These are phyloP conservation scores for Bipolaris cookei DNA, from an alignment of 2,329 filamentous ascomycete species.

Conservation along the genomic window DNA sequence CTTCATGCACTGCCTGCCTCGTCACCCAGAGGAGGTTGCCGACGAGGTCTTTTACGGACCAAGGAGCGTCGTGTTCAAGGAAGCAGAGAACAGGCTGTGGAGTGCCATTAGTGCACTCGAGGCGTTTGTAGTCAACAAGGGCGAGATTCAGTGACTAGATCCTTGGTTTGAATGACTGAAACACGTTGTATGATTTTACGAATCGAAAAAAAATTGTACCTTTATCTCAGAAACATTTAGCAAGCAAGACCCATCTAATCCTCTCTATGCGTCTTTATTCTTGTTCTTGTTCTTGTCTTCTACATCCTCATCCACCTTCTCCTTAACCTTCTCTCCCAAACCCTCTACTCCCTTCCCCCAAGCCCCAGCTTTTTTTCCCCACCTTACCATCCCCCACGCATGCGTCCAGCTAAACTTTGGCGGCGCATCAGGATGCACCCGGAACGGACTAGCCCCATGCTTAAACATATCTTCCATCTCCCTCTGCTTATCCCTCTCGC, in stretches of 20 bases:
- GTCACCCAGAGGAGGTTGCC: constrained; percentile 89
- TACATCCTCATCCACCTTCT: constrained; percentile 26
- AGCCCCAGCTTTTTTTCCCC: constrained; percentile 60
- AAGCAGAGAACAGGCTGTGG: constrained; percentile 95
- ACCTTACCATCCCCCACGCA: constrained; percentile 61
- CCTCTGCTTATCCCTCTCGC: constrained; percentile 34
- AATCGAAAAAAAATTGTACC: not conserved
- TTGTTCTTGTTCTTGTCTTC: not conserved
- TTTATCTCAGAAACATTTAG: not conserved
- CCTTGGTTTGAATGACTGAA: constrained; percentile 33
- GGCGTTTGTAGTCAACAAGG: constrained; percentile 93
- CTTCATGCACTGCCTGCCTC: constrained; percentile 97
- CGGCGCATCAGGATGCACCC: constrained; percentile 53
- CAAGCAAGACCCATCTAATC: not conserved
- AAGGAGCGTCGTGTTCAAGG: constrained; percentile 85
- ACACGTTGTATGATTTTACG: not conserved
- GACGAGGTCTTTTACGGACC: constrained; percentile 94
- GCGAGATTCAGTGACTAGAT: constrained; percentile 65
- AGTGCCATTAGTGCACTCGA: constrained; percentile 84
- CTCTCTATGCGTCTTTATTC: not conserved
- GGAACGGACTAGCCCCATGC: constrained; percentile 55
- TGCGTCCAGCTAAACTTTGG: constrained; percentile 61
- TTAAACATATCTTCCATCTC: constrained; percentile 46
- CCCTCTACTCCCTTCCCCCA: constrained; percentile 61
- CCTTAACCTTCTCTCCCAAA: constrained; percentile 49